phyloP scores from a whole-genome alignment of 2,329 filamentous ascomycete species.

The Phoma sp. region DNA sequence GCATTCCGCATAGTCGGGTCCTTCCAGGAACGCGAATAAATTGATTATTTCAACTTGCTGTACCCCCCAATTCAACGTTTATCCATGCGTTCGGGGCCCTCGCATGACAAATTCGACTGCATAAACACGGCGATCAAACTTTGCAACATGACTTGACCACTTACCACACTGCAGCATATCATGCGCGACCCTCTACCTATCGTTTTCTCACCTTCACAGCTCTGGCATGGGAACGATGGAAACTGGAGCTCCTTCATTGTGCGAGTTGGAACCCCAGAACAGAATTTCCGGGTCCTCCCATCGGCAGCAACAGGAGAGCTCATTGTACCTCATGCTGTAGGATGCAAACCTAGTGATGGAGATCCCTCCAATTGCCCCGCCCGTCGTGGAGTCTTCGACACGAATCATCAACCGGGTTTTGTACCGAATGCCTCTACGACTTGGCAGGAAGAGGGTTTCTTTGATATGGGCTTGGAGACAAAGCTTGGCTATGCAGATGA shows the following conservation, averaged over 20 bases:
- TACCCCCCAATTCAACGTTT: too few relatives aligned
- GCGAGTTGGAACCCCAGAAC: conserved; percentile 37
- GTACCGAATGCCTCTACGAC: background rate
- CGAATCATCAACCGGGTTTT: background rate
- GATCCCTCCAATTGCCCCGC: background rate
- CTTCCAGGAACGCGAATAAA: too few relatives aligned
- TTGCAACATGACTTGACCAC: too few relatives aligned
- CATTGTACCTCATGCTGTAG: conserved; percentile 14
- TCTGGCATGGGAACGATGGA: conserved; percentile 24
- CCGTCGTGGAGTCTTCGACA: conserved; percentile 1
- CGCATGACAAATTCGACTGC: too few relatives aligned
- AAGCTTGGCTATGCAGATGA: background rate
- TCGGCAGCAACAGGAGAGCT: conserved; percentile 23
- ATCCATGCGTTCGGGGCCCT: too few relatives aligned
- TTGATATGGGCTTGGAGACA: background rate
- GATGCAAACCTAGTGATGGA: background rate
- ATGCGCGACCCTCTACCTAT: background rate
- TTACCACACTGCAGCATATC: too few relatives aligned
- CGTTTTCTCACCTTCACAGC: conserved; percentile 6
- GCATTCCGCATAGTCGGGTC: too few relatives aligned
- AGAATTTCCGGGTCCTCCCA: conserved; percentile 39
- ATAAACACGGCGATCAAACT: too few relatives aligned
- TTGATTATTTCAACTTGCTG: too few relatives aligned
- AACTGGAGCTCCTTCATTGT: conserved; percentile 39
- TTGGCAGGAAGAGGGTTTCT: background rate